These are phyloP conservation scores for Phylloporus sp. DNA, from an alignment of 1,284 basidiomycete genomes.

Conservation along the genomic window DNA sequence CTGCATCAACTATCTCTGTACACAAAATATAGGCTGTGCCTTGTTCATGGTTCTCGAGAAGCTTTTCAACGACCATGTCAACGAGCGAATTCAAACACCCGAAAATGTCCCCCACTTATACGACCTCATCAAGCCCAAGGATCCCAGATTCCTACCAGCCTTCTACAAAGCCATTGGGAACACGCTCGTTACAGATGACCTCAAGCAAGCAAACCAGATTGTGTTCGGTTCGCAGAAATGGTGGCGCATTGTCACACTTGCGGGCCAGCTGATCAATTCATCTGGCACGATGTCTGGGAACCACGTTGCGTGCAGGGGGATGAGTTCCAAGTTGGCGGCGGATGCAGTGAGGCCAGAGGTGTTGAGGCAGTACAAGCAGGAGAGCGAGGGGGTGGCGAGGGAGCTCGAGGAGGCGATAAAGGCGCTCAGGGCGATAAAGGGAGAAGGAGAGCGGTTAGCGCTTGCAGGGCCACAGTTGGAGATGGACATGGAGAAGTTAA, in stretches of 20 bases:
- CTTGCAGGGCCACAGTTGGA: conserved; percentile 78
- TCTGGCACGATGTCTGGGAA: conserved; percentile 97
- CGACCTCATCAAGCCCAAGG: conserved; percentile 93
- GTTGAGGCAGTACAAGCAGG: conserved; percentile 77
- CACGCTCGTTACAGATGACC: conserved; percentile 91
- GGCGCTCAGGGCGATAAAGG: conserved; percentile 62
- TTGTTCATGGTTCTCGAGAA: conserved; percentile 95
- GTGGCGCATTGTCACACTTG: conserved; percentile 95
- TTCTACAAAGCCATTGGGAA: conserved; percentile 92
- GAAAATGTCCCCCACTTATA: conserved; percentile 92
- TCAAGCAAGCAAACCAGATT: conserved; percentile 94
- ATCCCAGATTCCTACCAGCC: conserved; percentile 80
- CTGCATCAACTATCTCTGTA: conserved; percentile 90
- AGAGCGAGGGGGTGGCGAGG: conserved; percentile 66
- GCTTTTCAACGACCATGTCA: conserved; percentile 57
- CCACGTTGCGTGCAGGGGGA: conserved; percentile 79
- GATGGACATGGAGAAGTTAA: conserved; percentile 82
- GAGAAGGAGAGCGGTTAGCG: conserved; percentile 61
- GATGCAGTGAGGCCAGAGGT: conserved; percentile 87
- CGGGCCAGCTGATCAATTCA: conserved; percentile 93
- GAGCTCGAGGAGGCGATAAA: conserved; percentile 62
- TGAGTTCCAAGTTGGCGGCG: conserved; percentile 89
- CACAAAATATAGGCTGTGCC: conserved; percentile 90
- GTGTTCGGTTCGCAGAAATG: conserved; percentile 79
- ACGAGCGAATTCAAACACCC: conserved; percentile 76